Conservation (phyloP, 352 stramenopile genomes). For the Phytophthora quininea region DNA sequence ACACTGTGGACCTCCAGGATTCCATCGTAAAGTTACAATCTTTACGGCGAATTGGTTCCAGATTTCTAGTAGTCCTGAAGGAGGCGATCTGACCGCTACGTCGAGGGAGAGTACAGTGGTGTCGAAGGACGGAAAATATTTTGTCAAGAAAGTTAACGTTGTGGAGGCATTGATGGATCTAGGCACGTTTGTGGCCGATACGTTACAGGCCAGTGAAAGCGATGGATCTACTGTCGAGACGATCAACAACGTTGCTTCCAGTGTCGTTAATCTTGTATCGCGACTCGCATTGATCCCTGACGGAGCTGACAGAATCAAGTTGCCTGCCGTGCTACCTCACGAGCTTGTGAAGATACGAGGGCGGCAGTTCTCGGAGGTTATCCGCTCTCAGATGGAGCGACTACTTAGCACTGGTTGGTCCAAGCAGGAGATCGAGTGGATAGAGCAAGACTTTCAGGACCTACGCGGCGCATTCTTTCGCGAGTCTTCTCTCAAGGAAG, state of each 20-base stretch:
- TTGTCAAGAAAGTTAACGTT: conserved; percentile 13
- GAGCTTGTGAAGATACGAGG: conserved; percentile 33
- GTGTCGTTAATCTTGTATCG: conserved; percentile 30
- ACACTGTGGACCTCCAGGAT: conserved; percentile 8
- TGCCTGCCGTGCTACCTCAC: conserved; percentile 31
- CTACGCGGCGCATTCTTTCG: conserved; percentile 23
- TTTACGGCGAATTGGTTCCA: conserved; percentile 26
- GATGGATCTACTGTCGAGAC: conserved; percentile 10
- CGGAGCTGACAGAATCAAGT: conserved; percentile 1
- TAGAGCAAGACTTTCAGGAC: conserved; percentile 41
- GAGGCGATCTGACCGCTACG: conserved; percentile 13
- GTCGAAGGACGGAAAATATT: conserved; percentile 32
- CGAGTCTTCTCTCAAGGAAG: conserved; percentile 21
- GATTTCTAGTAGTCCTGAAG: conserved; percentile 13
- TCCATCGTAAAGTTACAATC: conserved; percentile 15
- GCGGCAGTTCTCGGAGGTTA: conserved; percentile 19
- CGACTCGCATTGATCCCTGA: conserved; percentile 25
- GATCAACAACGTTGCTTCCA: conserved; percentile 27
- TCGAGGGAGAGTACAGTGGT: conserved; percentile 3
- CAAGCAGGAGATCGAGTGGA: conserved; percentile 37
- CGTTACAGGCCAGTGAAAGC: conserved; percentile 14
- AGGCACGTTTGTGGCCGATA: conserved; percentile 21
- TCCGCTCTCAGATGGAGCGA: conserved; percentile 28
- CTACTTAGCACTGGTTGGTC: conserved; percentile 29
- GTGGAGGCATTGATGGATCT: conserved; percentile 26